Evolutionary conservation across 1,284 basidiomycete species (phyloP).

Genomic region (Anthracocystis panici-leucophaei): DNA sequence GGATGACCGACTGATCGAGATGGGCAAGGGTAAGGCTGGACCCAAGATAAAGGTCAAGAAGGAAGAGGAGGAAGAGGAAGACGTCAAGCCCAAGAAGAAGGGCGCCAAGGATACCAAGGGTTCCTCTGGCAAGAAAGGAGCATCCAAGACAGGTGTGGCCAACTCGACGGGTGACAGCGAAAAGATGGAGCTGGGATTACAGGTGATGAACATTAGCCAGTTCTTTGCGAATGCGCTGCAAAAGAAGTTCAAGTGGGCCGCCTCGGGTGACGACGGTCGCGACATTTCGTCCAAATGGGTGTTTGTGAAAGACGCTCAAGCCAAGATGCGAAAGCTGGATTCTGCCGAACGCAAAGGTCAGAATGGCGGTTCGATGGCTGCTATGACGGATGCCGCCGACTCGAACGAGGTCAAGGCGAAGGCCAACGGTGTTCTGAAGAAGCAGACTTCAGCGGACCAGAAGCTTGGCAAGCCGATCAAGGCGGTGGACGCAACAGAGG

Average conservation of each 20-base stretch:
- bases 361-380: slow-evolving; percentile 42
- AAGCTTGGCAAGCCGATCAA: slow-evolving; percentile 28
- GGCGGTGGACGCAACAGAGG: slow-evolving; percentile 38
- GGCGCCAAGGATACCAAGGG: slow-evolving; percentile 16
- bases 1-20: slow-evolving; percentile 55
- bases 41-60: slow-evolving; percentile 55
- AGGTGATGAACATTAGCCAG: slow-evolving; percentile 63
- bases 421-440: slow-evolving; percentile 32
- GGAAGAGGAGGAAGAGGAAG: slow-evolving; percentile 51
- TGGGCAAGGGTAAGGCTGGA: slow-evolving; percentile 38
- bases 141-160: slow-evolving; percentile 36
- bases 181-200: slow-evolving; percentile 66
- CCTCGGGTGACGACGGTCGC: slow-evolving; percentile 54
- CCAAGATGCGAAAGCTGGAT: slow-evolving; percentile 61
- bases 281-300: slow-evolving; percentile 58
- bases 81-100: slow-evolving; percentile 48
- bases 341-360: slow-evolving; percentile 54
- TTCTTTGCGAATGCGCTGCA: slow-evolving; percentile 68
- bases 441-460: slow-evolving; percentile 40
- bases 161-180: slow-evolving; percentile 60
- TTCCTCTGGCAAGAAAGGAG: slow-evolving; percentile 29
- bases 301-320: slow-evolving; percentile 63
- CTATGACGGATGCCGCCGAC: slow-evolving; percentile 45
- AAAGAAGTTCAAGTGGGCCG: slow-evolving; percentile 69
- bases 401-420: slow-evolving; percentile 23